These are phyloP conservation scores for Bisporella sp. DNA, from an alignment of 2,329 filamentous ascomycete species.

Conservation along the genomic window DNA sequence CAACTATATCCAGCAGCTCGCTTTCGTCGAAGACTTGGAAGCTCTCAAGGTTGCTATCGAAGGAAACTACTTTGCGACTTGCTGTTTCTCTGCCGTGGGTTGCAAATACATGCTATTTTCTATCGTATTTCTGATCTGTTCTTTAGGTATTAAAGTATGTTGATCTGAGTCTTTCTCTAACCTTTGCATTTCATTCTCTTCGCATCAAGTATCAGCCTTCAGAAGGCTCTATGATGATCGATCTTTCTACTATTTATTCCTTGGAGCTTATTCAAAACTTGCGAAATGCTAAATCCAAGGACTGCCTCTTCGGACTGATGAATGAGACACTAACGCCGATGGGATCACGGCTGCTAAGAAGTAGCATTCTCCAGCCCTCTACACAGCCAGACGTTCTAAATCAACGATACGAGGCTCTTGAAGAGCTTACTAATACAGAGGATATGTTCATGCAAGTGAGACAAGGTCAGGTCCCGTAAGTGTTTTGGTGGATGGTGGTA, in stretches of 20 bases:
- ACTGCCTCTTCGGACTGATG: slow-evolving; percentile 77
- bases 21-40: slow-evolving; percentile 72
- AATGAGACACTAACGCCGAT: slow-evolving; percentile 85
- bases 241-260: slow-evolving; percentile 77
- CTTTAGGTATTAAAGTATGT: slow-evolving; percentile 72
- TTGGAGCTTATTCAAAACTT: slow-evolving; percentile 88
- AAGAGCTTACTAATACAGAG: slow-evolving; percentile 75
- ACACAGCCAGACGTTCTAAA: slow-evolving; percentile 61
- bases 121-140: slow-evolving; percentile 3
- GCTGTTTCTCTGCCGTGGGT: slow-evolving; percentile 77
- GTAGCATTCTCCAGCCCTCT: slow-evolving; percentile 82
- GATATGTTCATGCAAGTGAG: slow-evolving; percentile 77
- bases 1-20: slow-evolving; percentile 72
- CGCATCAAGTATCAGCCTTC: slow-evolving; percentile 82
- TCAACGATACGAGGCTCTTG: slow-evolving; percentile 72
- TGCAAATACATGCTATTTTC: neutral
- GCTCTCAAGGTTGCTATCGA: slow-evolving; percentile 71
- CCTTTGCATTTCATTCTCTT: slow-evolving; percentile 72
- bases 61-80: slow-evolving; percentile 81
- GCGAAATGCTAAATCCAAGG: slow-evolving; percentile 67
- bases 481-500: too few species aligned
- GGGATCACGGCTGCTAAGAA: slow-evolving; percentile 76
- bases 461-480: slow-evolving; percentile 42
- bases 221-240: slow-evolving; percentile 93
- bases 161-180: slow-evolving; percentile 59